Evolutionary conservation across 768 basidiomycete species (phyloP).

Genomic region (Pleurotus tuber-regium): DNA sequence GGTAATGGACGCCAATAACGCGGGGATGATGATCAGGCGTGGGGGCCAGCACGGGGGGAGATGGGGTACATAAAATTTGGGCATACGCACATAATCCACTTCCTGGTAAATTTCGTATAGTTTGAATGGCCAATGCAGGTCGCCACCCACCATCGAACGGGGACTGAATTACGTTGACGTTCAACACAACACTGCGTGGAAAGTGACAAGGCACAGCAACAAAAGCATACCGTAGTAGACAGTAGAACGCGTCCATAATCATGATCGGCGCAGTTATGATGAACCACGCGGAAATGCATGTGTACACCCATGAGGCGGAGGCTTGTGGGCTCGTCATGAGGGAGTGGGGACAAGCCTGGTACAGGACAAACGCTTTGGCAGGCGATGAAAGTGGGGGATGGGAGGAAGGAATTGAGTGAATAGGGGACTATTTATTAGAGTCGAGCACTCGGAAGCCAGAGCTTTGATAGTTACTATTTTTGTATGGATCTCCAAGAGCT

Average conservation of each 20-base stretch:
- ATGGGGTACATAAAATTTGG: not conserved
- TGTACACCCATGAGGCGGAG: slow-evolving; percentile 26
- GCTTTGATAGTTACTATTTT: slow-evolving; percentile 2
- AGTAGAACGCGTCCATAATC: slow-evolving; percentile 69
- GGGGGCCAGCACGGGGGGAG: no score
- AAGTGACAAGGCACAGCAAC: slow-evolving; percentile 27
- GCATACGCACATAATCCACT: slow-evolving; percentile 32
- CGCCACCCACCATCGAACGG: slow-evolving; percentile 57
- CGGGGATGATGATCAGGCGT: no score
- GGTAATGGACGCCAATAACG: no score
- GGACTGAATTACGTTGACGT: slow-evolving; percentile 23
- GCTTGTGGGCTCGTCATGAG: not conserved
- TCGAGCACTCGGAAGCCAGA: slow-evolving; percentile 4
- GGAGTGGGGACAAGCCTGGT: no score
- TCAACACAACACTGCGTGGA: slow-evolving; percentile 3
- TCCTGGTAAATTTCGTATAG: slow-evolving; percentile 69
- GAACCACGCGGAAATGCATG: slow-evolving; percentile 57
- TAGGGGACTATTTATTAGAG: slow-evolving; percentile 8
- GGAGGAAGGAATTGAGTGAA: not conserved
- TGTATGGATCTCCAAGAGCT: slow-evolving; percentile 5
- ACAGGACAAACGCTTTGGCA: not conserved
- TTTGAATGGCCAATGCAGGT: slow-evolving; percentile 83
- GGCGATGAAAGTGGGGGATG: slow-evolving; percentile 25
- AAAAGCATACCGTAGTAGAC: slow-evolving; percentile 30
- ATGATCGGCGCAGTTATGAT: slow-evolving; percentile 55